Conservation (phyloP, 1,284 basidiomycete species). For the Pseudozyma thailandica region DNA sequence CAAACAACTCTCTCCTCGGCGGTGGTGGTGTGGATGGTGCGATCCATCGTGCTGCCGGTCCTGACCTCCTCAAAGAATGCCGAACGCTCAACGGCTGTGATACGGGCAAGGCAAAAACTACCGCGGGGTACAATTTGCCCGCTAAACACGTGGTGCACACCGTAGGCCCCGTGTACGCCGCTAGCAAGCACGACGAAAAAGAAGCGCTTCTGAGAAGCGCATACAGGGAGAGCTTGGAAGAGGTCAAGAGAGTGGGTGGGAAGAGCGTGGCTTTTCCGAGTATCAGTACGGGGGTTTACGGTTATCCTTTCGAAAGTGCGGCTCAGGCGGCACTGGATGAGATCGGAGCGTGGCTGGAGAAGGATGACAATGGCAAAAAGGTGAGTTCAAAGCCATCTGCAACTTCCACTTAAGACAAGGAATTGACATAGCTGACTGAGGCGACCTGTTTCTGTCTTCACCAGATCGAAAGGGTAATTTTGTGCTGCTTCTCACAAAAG, state of each 20-base stretch:
- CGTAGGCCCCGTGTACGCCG: conserved; percentile 82
- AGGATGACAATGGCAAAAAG: conserved; percentile 10
- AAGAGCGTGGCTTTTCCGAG: conserved; percentile 61
- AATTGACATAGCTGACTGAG: too few species aligned
- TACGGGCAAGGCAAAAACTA: conserved; percentile 86
- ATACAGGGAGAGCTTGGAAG: conserved; percentile 52
- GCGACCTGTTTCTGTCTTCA: too few species aligned
- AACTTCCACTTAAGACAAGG: too few species aligned
- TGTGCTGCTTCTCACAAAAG: conserved; percentile 56
- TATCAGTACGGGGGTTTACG: conserved; percentile 66
- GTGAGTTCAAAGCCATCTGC: conserved; percentile 16
- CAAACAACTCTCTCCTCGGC: conserved; percentile 58
- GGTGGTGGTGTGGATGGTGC: conserved; percentile 78
- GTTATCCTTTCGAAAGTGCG: conserved; percentile 61
- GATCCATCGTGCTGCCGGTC: conserved; percentile 86
- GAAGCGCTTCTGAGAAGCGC: conserved; percentile 69
- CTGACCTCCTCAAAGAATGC: conserved; percentile 79
- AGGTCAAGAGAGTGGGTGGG: conserved; percentile 22
- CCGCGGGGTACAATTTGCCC: conserved; percentile 70
- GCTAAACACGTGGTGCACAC: conserved; percentile 85
- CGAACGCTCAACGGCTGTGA: conserved; percentile 73
- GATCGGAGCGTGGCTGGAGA: conserved; percentile 49
- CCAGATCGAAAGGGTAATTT: conserved; percentile 52
- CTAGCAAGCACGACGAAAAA: conserved; percentile 1
- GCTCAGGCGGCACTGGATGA: conserved; percentile 47